Conservation (phyloP, 2,329 filamentous ascomycete genomes). For the Colletotrichum lentis region DNA sequence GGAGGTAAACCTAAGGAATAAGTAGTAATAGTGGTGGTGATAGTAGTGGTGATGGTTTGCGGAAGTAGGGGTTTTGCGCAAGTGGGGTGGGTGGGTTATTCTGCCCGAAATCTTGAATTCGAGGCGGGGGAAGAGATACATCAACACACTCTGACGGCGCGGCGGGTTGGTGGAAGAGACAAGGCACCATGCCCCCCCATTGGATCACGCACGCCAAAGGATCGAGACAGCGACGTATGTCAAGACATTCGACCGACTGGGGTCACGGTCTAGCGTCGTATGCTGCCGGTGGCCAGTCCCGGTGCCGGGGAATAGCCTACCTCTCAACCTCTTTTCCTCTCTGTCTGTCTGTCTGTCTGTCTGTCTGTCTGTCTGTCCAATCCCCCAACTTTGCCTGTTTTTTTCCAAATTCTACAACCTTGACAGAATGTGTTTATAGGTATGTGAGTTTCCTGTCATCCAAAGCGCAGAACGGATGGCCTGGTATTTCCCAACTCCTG, state of each 20-base stretch:
- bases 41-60: too few species aligned
- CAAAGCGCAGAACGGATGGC: background rate
- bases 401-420: too few species aligned
- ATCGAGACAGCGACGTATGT: slow-evolving; percentile 29
- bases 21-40: too few species aligned
- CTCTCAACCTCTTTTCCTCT: background rate
- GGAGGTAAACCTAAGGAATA: too few species aligned
- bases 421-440: background rate
- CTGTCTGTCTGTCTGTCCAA: too few species aligned
- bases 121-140: background rate
- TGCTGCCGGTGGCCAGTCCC: background rate
- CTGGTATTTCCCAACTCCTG: background rate
- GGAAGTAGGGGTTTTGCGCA: too few species aligned
- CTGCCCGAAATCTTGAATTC: background rate
- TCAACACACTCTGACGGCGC: background rate
- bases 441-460: background rate
- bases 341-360: too few species aligned
- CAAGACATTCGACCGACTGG: slow-evolving; percentile 28
- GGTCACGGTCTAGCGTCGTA: slow-evolving; percentile 3
- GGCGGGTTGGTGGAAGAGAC: background rate
- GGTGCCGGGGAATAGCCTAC: slow-evolving; percentile 2
- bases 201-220: slow-evolving; percentile 6
- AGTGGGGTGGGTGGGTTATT: too few species aligned
- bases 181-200: background rate
- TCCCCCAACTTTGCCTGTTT: too few species aligned